Evolutionary conservation across 1,139 yeast genomes (phyloP).

Genomic region (Sugiyamaella novakii): DNA sequence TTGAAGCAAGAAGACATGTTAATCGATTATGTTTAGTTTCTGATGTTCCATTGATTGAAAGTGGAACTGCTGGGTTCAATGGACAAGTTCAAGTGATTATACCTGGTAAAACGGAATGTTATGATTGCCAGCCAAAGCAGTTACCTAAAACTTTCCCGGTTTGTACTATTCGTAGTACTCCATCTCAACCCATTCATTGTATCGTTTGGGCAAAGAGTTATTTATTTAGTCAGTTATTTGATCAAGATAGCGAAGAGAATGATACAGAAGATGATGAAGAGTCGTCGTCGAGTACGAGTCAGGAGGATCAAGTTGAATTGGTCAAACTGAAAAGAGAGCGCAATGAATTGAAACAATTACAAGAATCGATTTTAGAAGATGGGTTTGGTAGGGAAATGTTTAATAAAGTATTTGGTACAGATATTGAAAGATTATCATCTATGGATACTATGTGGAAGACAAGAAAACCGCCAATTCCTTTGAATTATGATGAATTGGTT

Average conservation of each 20-base stretch:
- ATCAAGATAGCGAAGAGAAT: constrained; percentile 43
- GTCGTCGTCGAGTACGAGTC: constrained; percentile 49
- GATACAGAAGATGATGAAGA: constrained; percentile 38
- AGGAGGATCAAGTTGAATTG: constrained; percentile 54
- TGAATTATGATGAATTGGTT: constrained; percentile 44
- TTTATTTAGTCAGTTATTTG: constrained; percentile 79
- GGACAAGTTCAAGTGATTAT: constrained; percentile 93
- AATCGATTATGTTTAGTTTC: constrained; percentile 78
- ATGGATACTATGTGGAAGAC: constrained; percentile 82
- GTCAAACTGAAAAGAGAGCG: constrained; percentile 70
- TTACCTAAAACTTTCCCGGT: constrained; percentile 93
- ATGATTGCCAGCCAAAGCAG: constrained; percentile 84
- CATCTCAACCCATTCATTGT: constrained; percentile 94
- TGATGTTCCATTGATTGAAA: constrained; percentile 78
- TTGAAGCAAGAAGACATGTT: constrained; percentile 89
- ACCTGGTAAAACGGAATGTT: constrained; percentile 85
- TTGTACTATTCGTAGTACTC: constrained; percentile 95
- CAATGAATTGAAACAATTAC: constrained; percentile 71
- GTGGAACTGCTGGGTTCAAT: constrained; percentile 92
- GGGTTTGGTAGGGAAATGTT: constrained; percentile 46
- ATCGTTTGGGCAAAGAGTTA: constrained; percentile 97
- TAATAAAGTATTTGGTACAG: constrained; percentile 59
- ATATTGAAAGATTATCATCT: constrained; percentile 68
- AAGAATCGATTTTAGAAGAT: constrained; percentile 47
- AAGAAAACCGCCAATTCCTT: constrained; percentile 66